Conservation (phyloP, 2,329 filamentous ascomycete species). For the Fusarium fracticaudum region DNA sequence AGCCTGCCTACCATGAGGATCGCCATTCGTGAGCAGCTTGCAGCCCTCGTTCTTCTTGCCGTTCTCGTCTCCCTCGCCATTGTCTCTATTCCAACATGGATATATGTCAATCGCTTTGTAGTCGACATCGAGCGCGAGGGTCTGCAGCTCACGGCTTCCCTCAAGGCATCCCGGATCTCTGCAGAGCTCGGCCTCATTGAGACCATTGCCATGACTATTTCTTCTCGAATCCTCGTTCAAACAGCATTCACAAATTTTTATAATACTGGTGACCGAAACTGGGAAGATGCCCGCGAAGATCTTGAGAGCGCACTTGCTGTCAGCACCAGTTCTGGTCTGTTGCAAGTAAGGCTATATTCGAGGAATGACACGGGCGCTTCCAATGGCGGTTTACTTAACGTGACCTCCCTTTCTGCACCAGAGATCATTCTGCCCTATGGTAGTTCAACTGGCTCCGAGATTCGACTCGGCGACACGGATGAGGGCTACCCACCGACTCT, state of each 20-base stretch:
- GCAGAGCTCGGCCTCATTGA: conserved; percentile 83
- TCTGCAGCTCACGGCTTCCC: conserved; percentile 80
- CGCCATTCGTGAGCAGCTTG: conserved; percentile 88
- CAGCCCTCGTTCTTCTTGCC: conserved; percentile 78
- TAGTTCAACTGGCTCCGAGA: conserved; percentile 64
- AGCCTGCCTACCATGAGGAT: conserved; percentile 72
- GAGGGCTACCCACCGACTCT: conserved; percentile 77
- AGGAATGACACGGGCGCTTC: conserved; percentile 68
- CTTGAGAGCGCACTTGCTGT: conserved; percentile 75
- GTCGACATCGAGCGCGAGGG: conserved; percentile 64
- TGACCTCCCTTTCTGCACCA: conserved; percentile 62
- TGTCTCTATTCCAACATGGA: conserved; percentile 79
- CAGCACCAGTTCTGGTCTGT: conserved; percentile 64
- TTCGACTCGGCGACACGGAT: conserved; percentile 68
- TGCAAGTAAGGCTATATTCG: conserved; percentile 80
- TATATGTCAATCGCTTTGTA: conserved; percentile 66
- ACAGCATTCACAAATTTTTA: conserved; percentile 62
- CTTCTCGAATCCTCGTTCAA: conserved; percentile 72
- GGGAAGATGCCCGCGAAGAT: conserved; percentile 69
- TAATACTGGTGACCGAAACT: conserved; percentile 63
- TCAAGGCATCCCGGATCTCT: conserved; percentile 84
- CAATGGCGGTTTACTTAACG: conserved; percentile 67
- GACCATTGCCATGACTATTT: conserved; percentile 76
- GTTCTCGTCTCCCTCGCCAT: conserved; percentile 80
- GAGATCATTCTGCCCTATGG: conserved; percentile 70